Base-by-base conservation (phyloP, 2,329 filamentous ascomycete genomes). In the Colletotrichum sp. region DNA sequence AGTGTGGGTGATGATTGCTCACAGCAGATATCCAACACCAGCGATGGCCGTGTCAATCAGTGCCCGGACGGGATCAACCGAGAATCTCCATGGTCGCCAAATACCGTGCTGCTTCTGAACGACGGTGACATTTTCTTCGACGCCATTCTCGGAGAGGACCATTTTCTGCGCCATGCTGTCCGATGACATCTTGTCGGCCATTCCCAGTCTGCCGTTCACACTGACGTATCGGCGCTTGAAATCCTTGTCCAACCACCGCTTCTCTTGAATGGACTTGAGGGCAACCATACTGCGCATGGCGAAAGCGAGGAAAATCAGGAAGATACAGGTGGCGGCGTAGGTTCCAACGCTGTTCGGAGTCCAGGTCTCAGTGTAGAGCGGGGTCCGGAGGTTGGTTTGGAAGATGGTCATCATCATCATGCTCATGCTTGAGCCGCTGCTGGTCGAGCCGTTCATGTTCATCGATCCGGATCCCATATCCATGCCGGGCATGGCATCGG, bases 241-340 rank as follows among this genome's bases (percentile, higher is more conserved):
- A 79, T 96, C 95, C 34, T 86, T 85, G 82, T 94, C 92, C 62
- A 94, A 85, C 93, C 95, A 97, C 59, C 87, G 86, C 78, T 87
- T 81, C 84, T 90, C 91, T 83, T 86, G 90, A 84, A 87, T 92
- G 85, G 86, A 91, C 82, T 95, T 95, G 79, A 91, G 87, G 4
- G 96, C 96, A 66, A 96, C 86, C 18, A 98, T 87, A 24, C 88
- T 85, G 68, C 96, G 94, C 81, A 93, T 92, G 72, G 94, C 81
- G 76, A 93, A 87, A 75, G 92, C 93, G 67, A 98, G 92, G 59
- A 94, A 79, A 82, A 98, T 92, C 74, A 98, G 90, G 86, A 98
- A 98, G 83, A 98, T 94, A 87, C 96, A 98, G 32, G 95, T 98
- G 71, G 92, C 96, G 3, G 95, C 95, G 84, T 98, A 98, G 75